These are phyloP conservation scores for Trichoderma sp. DNA, from an alignment of 2,329 filamentous ascomycete species.

Conservation along the genomic window DNA sequence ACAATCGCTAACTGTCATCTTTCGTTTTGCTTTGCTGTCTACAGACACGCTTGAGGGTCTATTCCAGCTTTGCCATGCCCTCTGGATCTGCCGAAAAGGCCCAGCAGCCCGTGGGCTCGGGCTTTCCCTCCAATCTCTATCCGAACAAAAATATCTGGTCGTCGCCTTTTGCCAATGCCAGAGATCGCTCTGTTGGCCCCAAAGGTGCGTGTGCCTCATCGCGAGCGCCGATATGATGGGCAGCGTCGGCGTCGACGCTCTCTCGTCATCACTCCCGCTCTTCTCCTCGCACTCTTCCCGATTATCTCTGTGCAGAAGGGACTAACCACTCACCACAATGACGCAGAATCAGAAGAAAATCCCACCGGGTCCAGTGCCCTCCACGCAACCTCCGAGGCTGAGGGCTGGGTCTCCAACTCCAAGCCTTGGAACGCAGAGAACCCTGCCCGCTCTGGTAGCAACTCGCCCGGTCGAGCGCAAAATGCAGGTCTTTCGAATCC, in stretches of 20 bases:
- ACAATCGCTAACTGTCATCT: slow-evolving; percentile 31
- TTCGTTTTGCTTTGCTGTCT: slow-evolving; percentile 26
- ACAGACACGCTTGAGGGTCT: slow-evolving; percentile 46
- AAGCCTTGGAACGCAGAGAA: slow-evolving; percentile 64
- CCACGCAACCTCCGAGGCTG: slow-evolving; percentile 69
- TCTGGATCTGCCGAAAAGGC: slow-evolving; percentile 40
- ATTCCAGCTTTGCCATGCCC: slow-evolving; percentile 46
- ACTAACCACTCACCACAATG: slow-evolving; percentile 5
- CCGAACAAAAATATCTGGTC: slow-evolving; percentile 46
- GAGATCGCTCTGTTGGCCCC: slow-evolving; percentile 48
- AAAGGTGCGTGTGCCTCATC: slow-evolving; percentile 49
- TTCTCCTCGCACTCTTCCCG: neutral
- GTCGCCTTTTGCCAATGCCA: slow-evolving; percentile 42
- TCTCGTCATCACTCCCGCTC: neutral
- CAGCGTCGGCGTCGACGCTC: neutral
- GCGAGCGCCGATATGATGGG: neutral
- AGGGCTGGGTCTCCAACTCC: slow-evolving; percentile 61
- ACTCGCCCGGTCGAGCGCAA: slow-evolving; percentile 62
- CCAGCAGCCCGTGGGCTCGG: slow-evolving; percentile 48
- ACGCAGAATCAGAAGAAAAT: slow-evolving; percentile 39
- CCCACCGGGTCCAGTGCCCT: slow-evolving; percentile 72
- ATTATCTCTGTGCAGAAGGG: neutral
- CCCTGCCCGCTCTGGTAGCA: slow-evolving; percentile 50
- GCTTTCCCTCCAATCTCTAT: slow-evolving; percentile 45
- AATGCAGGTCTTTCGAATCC: slow-evolving; percentile 51